Conservation (phyloP, 2,329 filamentous ascomycete genomes). For the Harringtonia lauricola region DNA sequence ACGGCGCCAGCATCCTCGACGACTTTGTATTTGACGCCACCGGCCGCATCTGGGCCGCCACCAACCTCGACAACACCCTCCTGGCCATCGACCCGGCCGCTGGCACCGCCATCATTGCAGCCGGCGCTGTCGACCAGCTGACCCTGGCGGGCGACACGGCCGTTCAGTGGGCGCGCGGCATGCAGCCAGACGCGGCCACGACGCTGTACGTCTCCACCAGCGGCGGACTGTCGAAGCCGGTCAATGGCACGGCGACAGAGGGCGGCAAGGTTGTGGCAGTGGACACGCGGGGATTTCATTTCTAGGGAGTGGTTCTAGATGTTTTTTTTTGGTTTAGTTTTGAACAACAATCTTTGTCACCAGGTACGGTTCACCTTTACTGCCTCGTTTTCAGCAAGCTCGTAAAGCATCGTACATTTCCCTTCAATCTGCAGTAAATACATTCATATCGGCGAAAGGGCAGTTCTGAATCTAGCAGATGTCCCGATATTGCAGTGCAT, state of each 20-base stretch:
- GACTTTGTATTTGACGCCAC: constrained; percentile 12
- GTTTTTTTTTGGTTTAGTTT: too few species aligned
- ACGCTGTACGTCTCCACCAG: constrained; percentile 14
- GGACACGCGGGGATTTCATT: not conserved
- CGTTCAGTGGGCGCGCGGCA: not conserved
- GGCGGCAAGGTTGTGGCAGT: constrained; percentile 12
- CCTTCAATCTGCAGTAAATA: too few species aligned
- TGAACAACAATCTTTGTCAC: too few species aligned
- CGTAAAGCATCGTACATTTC: too few species aligned
- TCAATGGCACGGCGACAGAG: constrained; percentile 14
- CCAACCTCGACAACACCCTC: constrained; percentile 9
- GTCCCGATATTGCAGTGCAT: too few species aligned
- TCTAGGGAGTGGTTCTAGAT: too few species aligned
- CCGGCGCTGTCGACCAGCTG: constrained; percentile 5
- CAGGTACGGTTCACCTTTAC: too few species aligned
- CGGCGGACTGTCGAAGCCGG: constrained; percentile 9
- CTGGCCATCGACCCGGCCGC: constrained; percentile 3
- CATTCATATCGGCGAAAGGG: too few species aligned
- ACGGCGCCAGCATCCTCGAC: constrained; percentile 8
- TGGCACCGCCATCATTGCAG: not conserved
- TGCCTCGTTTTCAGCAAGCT: too few species aligned
- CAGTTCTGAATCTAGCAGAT: too few species aligned
- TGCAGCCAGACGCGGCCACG: constrained; percentile 7
- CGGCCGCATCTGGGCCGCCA: constrained; percentile 9
- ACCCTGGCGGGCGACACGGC: constrained; percentile 10